Conservation (phyloP, 306 rosid species). For the Abrus pulchellus region DNA sequence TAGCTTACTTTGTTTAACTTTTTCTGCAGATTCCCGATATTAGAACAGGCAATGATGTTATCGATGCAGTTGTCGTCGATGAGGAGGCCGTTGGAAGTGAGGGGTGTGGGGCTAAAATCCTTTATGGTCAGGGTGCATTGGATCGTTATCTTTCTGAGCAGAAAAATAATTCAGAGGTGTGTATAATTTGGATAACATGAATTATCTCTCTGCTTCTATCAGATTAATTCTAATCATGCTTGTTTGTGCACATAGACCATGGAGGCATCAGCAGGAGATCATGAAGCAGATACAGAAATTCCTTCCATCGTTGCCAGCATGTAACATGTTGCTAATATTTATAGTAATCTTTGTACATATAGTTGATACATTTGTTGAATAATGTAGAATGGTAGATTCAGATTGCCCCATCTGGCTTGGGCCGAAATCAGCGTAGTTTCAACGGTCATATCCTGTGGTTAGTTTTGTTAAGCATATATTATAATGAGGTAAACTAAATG, state of each 20-base stretch:
- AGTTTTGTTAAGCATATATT: slow-evolving; percentile 35
- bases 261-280: slow-evolving; percentile 61
- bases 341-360: slow-evolving; percentile 69
- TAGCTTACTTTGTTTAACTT: background rate
- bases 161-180: slow-evolving; percentile 65
- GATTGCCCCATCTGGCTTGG: slow-evolving; percentile 30
- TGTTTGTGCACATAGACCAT: slow-evolving; percentile 47
- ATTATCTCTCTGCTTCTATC: slow-evolving; percentile 3
- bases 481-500: slow-evolving; percentile 42
- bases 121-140: slow-evolving; percentile 78
- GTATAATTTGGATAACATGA: slow-evolving; percentile 19
- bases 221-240: slow-evolving; percentile 26
- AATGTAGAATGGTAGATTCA: slow-evolving; percentile 47
- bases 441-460: background rate
- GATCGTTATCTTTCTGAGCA: slow-evolving; percentile 71
- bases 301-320: slow-evolving; percentile 88
- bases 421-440: slow-evolving; percentile 28
- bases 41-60: slow-evolving; percentile 74
- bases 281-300: slow-evolving; percentile 77
- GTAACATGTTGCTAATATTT: slow-evolving; percentile 61
- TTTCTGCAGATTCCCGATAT: slow-evolving; percentile 84
- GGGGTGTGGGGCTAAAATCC: slow-evolving; percentile 75
- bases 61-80: slow-evolving; percentile 86
- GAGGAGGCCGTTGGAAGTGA: slow-evolving; percentile 79
- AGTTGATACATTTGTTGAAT: slow-evolving; percentile 55